phyloP scores from a whole-genome alignment of 306 rosid genomes.

The Corylus heterophylla region DNA sequence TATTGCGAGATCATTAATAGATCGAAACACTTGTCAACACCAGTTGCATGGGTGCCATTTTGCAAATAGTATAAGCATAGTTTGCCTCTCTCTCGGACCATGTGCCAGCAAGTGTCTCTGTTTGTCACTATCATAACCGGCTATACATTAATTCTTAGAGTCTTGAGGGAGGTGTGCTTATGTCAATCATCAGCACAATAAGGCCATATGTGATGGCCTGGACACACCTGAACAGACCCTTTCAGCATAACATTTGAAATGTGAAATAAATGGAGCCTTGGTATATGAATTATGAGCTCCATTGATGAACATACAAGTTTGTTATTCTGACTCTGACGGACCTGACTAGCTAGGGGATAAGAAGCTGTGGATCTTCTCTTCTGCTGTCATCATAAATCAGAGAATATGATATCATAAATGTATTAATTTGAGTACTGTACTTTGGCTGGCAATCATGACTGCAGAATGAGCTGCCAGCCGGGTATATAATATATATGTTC shows the following conservation, averaged over 20 bases:
- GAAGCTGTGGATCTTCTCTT: conserved; percentile 3
- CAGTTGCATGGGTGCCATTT: background rate
- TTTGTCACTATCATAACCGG: background rate
- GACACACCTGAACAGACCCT: background rate
- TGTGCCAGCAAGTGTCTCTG: background rate
- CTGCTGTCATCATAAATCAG: background rate
- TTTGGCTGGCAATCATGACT: background rate
- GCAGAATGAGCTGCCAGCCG: background rate
- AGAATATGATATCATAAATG: background rate
- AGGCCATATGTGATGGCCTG: background rate
- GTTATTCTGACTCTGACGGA: background rate
- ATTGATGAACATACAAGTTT: background rate
- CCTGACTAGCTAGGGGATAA: background rate
- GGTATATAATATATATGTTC: too few relatives aligned
- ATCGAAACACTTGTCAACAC: background rate
- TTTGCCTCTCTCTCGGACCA: background rate
- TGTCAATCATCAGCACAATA: background rate
- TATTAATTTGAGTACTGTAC: background rate
- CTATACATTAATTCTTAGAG: background rate
- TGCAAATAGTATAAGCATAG: background rate
- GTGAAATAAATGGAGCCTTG: background rate
- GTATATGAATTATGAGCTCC: background rate
- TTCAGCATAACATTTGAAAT: background rate
- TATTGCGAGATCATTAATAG: too few relatives aligned
- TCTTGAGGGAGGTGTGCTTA: background rate